A percentile compares a stretch with the other conserved stretches of the same genome.
Conservation (phyloP, 2,329 filamentous ascomycete species). For the Trichoderma lentiforme region DNA sequence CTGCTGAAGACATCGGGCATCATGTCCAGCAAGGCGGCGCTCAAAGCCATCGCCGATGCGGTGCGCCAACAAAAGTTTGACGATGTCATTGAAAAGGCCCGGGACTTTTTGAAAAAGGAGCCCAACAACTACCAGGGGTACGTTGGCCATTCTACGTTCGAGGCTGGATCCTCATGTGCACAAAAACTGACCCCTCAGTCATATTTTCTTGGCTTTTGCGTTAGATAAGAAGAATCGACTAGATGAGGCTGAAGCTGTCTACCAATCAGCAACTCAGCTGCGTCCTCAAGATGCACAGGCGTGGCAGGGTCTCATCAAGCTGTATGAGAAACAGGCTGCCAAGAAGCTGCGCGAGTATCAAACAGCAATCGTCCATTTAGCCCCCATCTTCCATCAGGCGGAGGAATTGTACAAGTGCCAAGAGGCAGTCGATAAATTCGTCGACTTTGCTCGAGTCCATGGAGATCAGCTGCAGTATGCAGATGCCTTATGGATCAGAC, state of each 20-base stretch:
- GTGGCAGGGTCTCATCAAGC: constrained; percentile 83
- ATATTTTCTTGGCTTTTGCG: constrained; percentile 84
- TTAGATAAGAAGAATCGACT: constrained; percentile 70
- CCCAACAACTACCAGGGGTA: constrained; percentile 79
- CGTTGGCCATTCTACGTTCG: background rate
- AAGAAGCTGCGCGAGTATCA: constrained; percentile 72
- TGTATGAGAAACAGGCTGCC: constrained; percentile 75
- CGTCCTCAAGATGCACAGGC: constrained; percentile 76
- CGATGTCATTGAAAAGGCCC: constrained; percentile 67
- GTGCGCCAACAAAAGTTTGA: constrained; percentile 77
- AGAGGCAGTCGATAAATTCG: constrained; percentile 74
- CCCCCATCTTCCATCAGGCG: constrained; percentile 66
- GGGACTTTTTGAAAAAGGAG: constrained; percentile 67
- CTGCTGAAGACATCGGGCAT: background rate
- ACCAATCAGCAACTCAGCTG: constrained; percentile 66
- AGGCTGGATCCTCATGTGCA: background rate
- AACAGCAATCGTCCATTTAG: constrained; percentile 67
- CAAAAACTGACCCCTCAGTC: constrained; percentile 42
- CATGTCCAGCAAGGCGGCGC: constrained; percentile 59
- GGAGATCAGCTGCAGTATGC: constrained; percentile 73
- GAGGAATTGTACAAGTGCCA: constrained; percentile 63
- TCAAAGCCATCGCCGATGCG: constrained; percentile 78
- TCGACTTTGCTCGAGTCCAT: constrained; percentile 67
- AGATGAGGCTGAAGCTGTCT: constrained; percentile 73
- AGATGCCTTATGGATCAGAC: constrained; percentile 68